Evolutionary conservation across 2,329 filamentous ascomycete species (phyloP), one percentile per base, ranked within the genome.

Genomic region (Chaetomiaceae sp.): DNA sequence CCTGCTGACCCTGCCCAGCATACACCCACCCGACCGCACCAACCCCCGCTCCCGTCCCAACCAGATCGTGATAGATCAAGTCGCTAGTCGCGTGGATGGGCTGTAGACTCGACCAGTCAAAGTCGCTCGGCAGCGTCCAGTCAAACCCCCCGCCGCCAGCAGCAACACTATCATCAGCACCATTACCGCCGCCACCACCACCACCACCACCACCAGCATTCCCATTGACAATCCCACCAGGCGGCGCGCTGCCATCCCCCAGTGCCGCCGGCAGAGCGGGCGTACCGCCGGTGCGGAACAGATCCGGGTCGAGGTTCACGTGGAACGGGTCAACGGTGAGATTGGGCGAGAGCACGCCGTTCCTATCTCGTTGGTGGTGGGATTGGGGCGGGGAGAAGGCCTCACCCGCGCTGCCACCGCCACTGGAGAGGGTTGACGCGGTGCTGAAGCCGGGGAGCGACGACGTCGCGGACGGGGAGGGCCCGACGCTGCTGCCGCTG

Each of bases 51-150:
- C 12, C 29, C 14, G 41, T 33, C 19, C 43, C 17, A 2, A 12
- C 69, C 4, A 81, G 63, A 27, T 80, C 72, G 52, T 81, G 77
- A 56, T 74, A 80, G 1, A 78, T 62, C 5, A 82, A 63, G 53
- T 81, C 78, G 17, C 73, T 71, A 48, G 74, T 77, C 0, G 78
- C 73, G 45, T 77, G 79, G 48, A 80, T 69, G 14, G 76, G 75
- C 52, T 74, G 70, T 48, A 82, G 68, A 10, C 65, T 63, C 18
- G 70, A 63, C 55, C 79, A 72, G 54, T 74, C 70, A 49, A 76
- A 74, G 45, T 67, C 62, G 6, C 64, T 62, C 2, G 73, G 71
- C 34, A 71, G 54, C 14, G 62, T 59, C 68, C 70, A 73, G 38
- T 68, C 64, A 30, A 61, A 37, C 15, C 14, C 12, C 6, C 29